A percentile compares a stretch with the other conserved stretches of the same genome.
Evolutionary conservation across 2,329 filamentous ascomycete genomes (phyloP).

Genomic region (Diaporthe vaccinii): DNA sequence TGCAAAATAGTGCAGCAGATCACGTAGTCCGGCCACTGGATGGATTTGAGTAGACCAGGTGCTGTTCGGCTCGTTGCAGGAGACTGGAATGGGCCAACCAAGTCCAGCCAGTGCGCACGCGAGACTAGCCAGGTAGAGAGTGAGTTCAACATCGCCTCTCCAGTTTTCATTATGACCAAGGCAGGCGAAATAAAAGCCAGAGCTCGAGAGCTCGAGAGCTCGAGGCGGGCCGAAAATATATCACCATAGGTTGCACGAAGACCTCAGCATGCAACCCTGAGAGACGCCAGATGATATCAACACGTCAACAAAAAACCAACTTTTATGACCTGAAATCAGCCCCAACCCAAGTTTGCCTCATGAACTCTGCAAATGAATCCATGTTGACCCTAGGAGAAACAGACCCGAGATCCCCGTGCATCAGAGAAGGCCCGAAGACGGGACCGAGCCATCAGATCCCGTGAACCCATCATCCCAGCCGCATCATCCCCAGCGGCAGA

Average conservation of each 20-base stretch:
- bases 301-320: not conserved
- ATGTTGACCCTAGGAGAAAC: not conserved
- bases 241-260: no score
- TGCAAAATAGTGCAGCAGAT: not conserved
- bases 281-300: not conserved
- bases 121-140: not conserved
- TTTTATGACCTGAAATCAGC: not conserved
- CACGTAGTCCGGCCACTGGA: not conserved
- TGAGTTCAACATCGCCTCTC: not conserved
- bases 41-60: not conserved
- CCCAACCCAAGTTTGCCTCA: not conserved
- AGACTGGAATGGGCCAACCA: not conserved
- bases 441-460: constrained; percentile 4
- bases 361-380: not conserved
- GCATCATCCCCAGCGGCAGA: not conserved
- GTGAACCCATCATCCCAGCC: constrained; percentile 10
- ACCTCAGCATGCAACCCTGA: not conserved
- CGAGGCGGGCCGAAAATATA: not conserved
- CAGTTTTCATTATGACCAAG: not conserved
- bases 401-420: not conserved
- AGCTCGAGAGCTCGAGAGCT: not conserved
- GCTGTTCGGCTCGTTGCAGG: not conserved
- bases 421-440: constrained; percentile 25
- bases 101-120: not conserved
- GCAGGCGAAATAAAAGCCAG: no score